Base-by-base conservation (phyloP, 2,329 filamentous ascomycete species). In the Pseudogymnoascus sp. region DNA sequence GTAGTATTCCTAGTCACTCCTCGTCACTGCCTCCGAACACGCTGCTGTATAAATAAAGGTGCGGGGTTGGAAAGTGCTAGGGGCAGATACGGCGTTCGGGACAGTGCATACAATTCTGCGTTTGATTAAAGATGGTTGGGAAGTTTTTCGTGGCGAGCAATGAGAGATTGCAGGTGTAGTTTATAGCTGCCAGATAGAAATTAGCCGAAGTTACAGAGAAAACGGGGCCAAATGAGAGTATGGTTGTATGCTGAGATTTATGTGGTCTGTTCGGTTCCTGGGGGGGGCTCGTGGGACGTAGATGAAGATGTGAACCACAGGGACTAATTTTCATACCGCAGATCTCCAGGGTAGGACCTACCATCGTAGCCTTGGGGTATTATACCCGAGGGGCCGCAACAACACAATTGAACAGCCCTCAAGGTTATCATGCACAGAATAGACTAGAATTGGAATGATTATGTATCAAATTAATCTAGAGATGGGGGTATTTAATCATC, bases 161-260 rank as follows among this genome's bases (percentile, higher is more conserved):
- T 33, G 50, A 14, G 50, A 21, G 50, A 21, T 56, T 35, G 50
- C 50, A 56, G 29, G 19, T 56, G 50, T 56, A 56, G 50, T 56
- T 56, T 56, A 56, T 56, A 56, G 50, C 50, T 56, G 29, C 29
- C 50, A 56, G 50, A 56, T 56, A 56, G 29, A 35, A 56, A 35
- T 56, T 56, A 56, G 50, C 50, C 50, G 8, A 33, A 8, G 29
- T 33, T 56, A 21, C 29, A 19, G 50, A 19, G 47, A 31, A 31
- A 35, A 21, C 50, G 50, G 33, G 33, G 19, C 8, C 16, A 33
- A 35, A 33, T 21, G 33, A 33, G 50, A 56, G 21, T 13, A 16
- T 11, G 42, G 26, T 19, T 56, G 50, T 35, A 56, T 56, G 33
- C 33, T n/a, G 13, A 56, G n/a, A 21, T 56, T 35, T 29, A 21